These are phyloP conservation scores for Epichloe elymi DNA, from an alignment of 2,329 filamentous ascomycete species.

Conservation along the genomic window DNA sequence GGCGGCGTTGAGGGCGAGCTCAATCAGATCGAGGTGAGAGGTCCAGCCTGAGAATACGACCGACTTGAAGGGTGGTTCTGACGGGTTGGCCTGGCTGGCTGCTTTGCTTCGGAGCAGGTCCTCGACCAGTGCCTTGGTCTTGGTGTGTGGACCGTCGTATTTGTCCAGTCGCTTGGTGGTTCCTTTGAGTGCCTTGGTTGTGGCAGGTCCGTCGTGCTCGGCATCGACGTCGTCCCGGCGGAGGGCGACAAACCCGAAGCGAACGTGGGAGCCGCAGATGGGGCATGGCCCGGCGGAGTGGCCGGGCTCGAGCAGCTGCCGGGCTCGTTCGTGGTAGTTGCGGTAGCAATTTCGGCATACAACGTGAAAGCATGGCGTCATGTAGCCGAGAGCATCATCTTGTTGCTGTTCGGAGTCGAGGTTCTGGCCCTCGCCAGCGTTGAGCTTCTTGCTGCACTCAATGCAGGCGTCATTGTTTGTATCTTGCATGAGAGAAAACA, in stretches of 20 bases:
- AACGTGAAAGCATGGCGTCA: conserved; percentile 80
- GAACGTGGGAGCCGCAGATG: conserved; percentile 52
- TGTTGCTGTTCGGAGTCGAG: conserved; percentile 44
- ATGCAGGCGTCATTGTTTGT: conserved; percentile 65
- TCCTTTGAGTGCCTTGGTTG: conserved; percentile 17
- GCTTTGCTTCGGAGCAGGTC: conserved; percentile 53
- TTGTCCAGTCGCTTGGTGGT: conserved; percentile 45
- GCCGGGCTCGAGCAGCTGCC: conserved; percentile 22
- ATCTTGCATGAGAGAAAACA: conserved; percentile 73
- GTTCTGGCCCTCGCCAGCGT: conserved; percentile 39
- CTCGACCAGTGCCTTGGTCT: conserved; percentile 71
- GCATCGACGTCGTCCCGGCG: conserved; percentile 45
- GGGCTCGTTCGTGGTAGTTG: conserved; percentile 41
- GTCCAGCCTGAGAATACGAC: conserved; percentile 98
- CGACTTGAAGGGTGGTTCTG: conserved; percentile 71
- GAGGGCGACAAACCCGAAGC: conserved; percentile 54
- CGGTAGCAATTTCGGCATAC: conserved; percentile 64
- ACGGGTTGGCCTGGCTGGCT: conserved; percentile 45
- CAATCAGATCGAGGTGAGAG: conserved; percentile 81
- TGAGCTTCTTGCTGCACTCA: conserved; percentile 53
- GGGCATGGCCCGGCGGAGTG: conserved; percentile 45
- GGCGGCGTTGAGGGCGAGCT: conserved; percentile 58
- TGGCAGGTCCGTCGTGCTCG: conserved; percentile 41
- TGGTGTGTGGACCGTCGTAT: conserved; percentile 82
- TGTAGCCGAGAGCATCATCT: conserved; percentile 56